phyloP scores from a whole-genome alignment of 164 flowering plant species.

The Macadamia integrifolia region DNA sequence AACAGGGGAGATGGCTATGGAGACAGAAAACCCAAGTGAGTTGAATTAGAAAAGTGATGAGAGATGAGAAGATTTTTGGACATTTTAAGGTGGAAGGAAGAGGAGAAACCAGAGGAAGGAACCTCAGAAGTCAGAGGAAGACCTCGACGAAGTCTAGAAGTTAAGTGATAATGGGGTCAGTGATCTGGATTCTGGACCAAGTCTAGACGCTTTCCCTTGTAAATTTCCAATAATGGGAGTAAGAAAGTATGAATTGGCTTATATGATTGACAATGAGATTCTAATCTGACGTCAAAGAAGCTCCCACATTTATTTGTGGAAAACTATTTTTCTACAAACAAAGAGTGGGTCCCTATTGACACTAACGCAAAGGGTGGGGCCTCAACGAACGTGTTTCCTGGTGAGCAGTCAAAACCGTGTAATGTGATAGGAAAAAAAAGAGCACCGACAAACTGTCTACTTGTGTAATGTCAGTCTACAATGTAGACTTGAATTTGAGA shows the following conservation, averaged over 20 bases:
- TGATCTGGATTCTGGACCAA: neutral
- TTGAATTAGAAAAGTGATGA: neutral
- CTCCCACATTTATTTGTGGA: no score
- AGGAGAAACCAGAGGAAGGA: neutral
- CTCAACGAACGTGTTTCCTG: neutral
- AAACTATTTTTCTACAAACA: no score
- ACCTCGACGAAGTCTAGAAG: no score
- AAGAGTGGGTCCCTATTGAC: neutral
- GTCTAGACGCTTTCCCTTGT: neutral
- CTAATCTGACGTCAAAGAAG: neutral
- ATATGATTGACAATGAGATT: no score
- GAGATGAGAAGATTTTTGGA: neutral
- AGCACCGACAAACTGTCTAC: no score
- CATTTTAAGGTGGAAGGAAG: neutral
- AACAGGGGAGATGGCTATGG: neutral
- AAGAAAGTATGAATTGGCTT: no score
- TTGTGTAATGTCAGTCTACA: no score
- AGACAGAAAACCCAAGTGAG: constrained; percentile 1
- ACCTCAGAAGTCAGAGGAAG: no score
- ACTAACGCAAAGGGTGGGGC: neutral
- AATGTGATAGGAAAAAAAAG: no score
- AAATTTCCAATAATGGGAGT: no score
- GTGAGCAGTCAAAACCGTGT: neutral
- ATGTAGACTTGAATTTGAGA: no score
- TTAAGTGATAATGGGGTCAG: neutral